Base-by-base conservation (phyloP, 2,329 filamentous ascomycete species). In the Raffaelea albimanens region DNA sequence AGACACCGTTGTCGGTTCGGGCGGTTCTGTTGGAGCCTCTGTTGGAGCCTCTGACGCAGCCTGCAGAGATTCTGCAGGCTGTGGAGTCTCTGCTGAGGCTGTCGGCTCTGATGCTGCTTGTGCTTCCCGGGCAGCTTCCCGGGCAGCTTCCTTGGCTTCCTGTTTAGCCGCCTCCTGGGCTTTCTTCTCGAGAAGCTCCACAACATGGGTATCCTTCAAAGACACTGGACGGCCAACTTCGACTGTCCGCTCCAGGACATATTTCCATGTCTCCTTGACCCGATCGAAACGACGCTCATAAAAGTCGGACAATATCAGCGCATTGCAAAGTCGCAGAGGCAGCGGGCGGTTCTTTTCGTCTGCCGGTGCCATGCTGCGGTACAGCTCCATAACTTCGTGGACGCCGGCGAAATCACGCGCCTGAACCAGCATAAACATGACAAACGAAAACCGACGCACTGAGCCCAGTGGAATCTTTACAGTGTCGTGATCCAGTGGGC, bases 241-340 rank as follows among this genome's bases (percentile, higher is more conserved):
- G 46, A 71, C 65, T 1, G 75, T 76, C 51, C 73, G 71, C 5
- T 68, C 56, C 48, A 83, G 72, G 2, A 80, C 73, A 22, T 82
- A 61, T 2, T 74, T 55, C 87, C 88, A 95, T 44, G 78, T 80
- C 41, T 73, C 63, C 52, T 78, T 73, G 19, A 91, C 80, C 45
- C 77, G 71, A 5, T 74, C 67, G 54, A 79, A 75, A 20, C 81
- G 71, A 36, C 70, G 64, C 18, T 81, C 74, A 45, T 71, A 67
- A 40, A 79, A 66, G 57, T 85, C 75, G 1, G 79, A 72, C 20
- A 73, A 67, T 83, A 95, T 90, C 49, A 91, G 63, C 9, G 82
- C 73, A 44, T 72, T 71, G 20, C 86, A 64, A 47, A 90, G 53
- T 40, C 67, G 61, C 3, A 79, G 63, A 0, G 82, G 76, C 16